Evolutionary conservation across 768 basidiomycete species (phyloP).

Genomic region (Dentipellis sp.): DNA sequence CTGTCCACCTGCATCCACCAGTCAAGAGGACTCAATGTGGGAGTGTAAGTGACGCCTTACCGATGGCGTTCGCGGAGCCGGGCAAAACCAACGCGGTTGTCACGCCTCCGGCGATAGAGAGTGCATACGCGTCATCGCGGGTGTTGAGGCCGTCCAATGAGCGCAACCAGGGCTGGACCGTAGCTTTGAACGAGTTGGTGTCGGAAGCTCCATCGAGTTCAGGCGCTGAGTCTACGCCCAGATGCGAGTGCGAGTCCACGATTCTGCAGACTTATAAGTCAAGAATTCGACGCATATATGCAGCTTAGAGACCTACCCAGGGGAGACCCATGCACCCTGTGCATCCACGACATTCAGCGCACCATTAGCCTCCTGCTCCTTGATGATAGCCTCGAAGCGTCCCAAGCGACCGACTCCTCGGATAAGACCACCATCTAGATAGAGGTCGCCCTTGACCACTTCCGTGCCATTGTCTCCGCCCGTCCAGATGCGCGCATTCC

Average conservation of each 20-base stretch:
- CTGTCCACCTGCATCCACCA: slow-evolving; percentile 47
- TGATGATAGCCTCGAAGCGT: slow-evolving; percentile 11
- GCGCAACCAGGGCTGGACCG: slow-evolving; percentile 63
- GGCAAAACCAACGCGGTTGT: slow-evolving; percentile 73
- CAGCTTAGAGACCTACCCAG: slow-evolving; percentile 32
- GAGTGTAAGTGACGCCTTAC: slow-evolving; percentile 25
- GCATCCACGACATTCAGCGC: slow-evolving; percentile 45
- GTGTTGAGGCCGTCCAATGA: slow-evolving; percentile 76
- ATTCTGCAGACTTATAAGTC: slow-evolving; percentile 17
- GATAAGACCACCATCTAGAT: slow-evolving; percentile 63
- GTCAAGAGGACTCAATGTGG: not conserved
- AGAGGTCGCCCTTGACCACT: slow-evolving; percentile 54
- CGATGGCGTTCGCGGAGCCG: slow-evolving; percentile 60
- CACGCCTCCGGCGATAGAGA: slow-evolving; percentile 72
- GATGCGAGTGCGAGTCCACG: slow-evolving; percentile 40
- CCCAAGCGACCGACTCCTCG: slow-evolving; percentile 43
- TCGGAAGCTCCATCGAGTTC: slow-evolving; percentile 25
- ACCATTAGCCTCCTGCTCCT: slow-evolving; percentile 7
- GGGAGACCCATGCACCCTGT: slow-evolving; percentile 68
- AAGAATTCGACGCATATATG: not conserved
- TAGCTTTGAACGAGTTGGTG: slow-evolving; percentile 30
- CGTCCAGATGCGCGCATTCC: slow-evolving; percentile 81
- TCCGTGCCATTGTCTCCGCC: slow-evolving; percentile 60
- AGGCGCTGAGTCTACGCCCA: slow-evolving; percentile 28
- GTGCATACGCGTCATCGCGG: slow-evolving; percentile 60